These are phyloP conservation scores for Parathielavia appendiculata DNA, from an alignment of 495 filamentous ascomycete genomes.

Conservation along the genomic window DNA sequence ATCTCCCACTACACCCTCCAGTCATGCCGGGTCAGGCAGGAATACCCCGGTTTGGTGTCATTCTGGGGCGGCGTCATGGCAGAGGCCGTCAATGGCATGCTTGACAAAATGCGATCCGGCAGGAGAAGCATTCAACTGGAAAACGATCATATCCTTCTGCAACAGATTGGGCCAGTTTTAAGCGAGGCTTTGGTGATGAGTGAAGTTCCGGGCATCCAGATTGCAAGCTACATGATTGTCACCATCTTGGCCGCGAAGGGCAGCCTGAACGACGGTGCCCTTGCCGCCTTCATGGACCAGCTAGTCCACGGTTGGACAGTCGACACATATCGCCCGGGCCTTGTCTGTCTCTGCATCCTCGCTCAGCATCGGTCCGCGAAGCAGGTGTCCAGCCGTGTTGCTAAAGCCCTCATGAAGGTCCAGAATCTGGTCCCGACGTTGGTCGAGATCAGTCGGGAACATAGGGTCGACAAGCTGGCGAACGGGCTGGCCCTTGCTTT, in stretches of 20 bases:
- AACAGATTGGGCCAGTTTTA: conserved; percentile 67
- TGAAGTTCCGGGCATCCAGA: conserved; percentile 65
- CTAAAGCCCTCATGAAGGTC: conserved; percentile 62
- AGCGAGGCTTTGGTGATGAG: conserved; percentile 69
- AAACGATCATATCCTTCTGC: conserved; percentile 72
- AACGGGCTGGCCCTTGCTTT: conserved; percentile 66
- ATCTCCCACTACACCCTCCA: conserved; percentile 72
- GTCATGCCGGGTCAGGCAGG: conserved; percentile 58
- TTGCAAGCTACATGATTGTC: conserved; percentile 86
- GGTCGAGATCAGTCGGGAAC: conserved; percentile 55
- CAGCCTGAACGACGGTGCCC: conserved; percentile 63
- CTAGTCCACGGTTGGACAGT: conserved; percentile 67
- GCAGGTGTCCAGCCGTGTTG: conserved; percentile 62
- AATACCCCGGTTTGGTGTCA: conserved; percentile 68
- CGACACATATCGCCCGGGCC: conserved; percentile 64
- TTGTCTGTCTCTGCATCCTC: conserved; percentile 74
- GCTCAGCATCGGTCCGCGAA: conserved; percentile 66
- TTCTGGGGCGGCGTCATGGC: conserved; percentile 85
- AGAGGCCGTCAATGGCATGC: conserved; percentile 72
- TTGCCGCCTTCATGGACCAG: conserved; percentile 80
- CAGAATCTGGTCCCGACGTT: conserved; percentile 55
- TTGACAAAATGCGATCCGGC: conserved; percentile 69
- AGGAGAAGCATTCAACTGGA: conserved; percentile 59
- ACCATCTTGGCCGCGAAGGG: conserved; percentile 79
- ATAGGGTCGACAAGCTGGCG: conserved; percentile 65